These are phyloP conservation scores for Citrus cavaleriei DNA, from an alignment of 345 rosid species.

Conservation along the genomic window DNA sequence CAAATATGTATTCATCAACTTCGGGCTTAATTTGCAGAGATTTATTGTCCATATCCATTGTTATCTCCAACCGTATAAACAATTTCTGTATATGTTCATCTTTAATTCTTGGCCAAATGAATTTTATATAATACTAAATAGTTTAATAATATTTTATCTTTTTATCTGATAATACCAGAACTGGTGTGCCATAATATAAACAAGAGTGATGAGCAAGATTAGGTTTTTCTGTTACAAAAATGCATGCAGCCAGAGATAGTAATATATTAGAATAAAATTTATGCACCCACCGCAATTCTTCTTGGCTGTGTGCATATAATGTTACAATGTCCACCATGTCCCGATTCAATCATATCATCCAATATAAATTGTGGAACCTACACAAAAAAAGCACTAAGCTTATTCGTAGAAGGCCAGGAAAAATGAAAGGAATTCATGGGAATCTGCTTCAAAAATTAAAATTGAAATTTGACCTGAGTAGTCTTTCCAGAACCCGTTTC, in stretches of 20 bases:
- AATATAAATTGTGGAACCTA: constrained; percentile 92
- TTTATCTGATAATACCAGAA: neutral
- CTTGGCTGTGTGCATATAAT: constrained; percentile 97
- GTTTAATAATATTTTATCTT: neutral
- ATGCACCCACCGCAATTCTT: constrained; percentile 71
- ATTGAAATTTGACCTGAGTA: constrained; percentile 57
- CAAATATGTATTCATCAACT: too few relatives aligned
- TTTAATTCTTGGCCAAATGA: neutral
- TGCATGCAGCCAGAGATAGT: neutral
- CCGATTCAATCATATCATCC: constrained; percentile 91
- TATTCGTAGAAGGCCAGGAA: constrained; percentile 5
- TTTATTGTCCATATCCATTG: too few relatives aligned
- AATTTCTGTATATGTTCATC: too few relatives aligned
- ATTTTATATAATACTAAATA: neutral
- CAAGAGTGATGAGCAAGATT: neutral
- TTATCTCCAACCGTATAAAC: too few relatives aligned
- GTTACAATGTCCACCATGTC: constrained; percentile 73
- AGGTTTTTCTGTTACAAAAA: neutral
- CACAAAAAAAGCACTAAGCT: constrained; percentile 22
- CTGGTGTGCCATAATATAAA: neutral
- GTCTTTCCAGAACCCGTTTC: constrained; percentile 99
- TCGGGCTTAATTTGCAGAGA: too few relatives aligned
- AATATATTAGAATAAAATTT: constrained; percentile 1
- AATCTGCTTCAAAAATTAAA: neutral
- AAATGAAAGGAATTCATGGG: neutral